These are phyloP conservation scores for Pholiota adiposa DNA, from an alignment of 1,284 basidiomycete species.

Conservation along the genomic window DNA sequence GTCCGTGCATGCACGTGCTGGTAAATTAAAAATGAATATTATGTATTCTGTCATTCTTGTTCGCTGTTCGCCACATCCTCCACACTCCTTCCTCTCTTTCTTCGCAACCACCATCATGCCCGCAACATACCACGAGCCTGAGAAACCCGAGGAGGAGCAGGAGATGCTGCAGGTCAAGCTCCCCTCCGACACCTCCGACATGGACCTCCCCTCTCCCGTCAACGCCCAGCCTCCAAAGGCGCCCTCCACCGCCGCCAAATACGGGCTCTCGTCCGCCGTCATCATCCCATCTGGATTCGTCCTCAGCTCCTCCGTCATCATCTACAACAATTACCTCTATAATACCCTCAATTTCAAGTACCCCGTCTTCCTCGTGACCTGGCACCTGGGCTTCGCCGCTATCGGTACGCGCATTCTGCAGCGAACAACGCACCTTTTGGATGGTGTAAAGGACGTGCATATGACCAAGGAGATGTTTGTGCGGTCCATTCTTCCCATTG, in stretches of 20 bases:
- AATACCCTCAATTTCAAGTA: constrained; percentile 82
- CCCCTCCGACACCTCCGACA: constrained; percentile 26
- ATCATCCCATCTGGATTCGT: constrained; percentile 92
- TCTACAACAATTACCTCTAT: constrained; percentile 97
- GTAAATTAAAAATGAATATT: constrained; percentile 9
- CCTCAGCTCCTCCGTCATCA: constrained; percentile 89
- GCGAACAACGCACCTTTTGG: constrained; percentile 88
- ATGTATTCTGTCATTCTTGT: neutral
- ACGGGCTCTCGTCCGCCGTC: constrained; percentile 59
- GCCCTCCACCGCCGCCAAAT: constrained; percentile 34
- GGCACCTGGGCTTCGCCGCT: constrained; percentile 85
- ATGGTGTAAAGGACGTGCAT: constrained; percentile 86
- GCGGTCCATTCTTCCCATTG: constrained; percentile 92
- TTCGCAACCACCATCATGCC: constrained; percentile 19
- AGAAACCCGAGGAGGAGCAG: constrained; percentile 28
- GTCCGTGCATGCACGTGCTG: constrained; percentile 24
- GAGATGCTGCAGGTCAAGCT: constrained; percentile 28
- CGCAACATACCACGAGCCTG: constrained; percentile 24
- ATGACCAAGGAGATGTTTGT: constrained; percentile 86
- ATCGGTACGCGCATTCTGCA: constrained; percentile 90
- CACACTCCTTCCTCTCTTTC: constrained; percentile 12
- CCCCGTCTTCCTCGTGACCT: constrained; percentile 90
- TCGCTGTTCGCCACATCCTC: constrained; percentile 8
- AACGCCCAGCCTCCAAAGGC: constrained; percentile 45
- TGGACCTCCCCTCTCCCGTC: constrained; percentile 55